These are phyloP conservation scores for Yamadazyma endophytica DNA, from an alignment of 805 yeast genomes.

Conservation along the genomic window DNA sequence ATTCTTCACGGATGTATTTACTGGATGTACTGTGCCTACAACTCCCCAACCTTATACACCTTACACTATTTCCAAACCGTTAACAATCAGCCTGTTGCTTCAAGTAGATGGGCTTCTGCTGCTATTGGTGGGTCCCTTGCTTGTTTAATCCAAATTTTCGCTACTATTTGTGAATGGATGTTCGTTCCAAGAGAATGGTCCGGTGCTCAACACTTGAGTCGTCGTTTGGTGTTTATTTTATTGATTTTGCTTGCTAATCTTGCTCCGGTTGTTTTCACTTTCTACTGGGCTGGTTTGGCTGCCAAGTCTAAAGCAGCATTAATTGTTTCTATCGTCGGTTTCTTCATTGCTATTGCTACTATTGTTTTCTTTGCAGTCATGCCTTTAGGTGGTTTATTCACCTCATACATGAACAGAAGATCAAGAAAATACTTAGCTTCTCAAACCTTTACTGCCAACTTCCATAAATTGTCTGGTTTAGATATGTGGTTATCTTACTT, in stretches of 20 bases:
- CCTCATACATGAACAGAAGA: constrained; percentile 82
- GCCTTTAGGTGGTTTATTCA: constrained; percentile 97
- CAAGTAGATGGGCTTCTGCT: constrained; percentile 88
- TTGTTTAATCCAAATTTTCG: constrained; percentile 70
- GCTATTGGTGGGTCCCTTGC: constrained; percentile 94
- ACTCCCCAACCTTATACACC: constrained; percentile 89
- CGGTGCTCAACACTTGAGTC: constrained; percentile 94
- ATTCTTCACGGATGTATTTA: constrained; percentile 81
- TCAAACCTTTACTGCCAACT: constrained; percentile 93
- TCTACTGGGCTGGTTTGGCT: constrained; percentile 70
- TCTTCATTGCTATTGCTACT: constrained; percentile 84
- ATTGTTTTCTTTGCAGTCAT: constrained; percentile 81
- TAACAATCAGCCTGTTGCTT: constrained; percentile 84
- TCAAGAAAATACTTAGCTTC: constrained; percentile 89
- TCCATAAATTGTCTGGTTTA: constrained; percentile 72
- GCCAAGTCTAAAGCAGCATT: constrained; percentile 68
- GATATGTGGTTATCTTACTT: constrained; percentile 96
- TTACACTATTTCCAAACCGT: constrained; percentile 76
- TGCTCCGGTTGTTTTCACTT: constrained; percentile 83
- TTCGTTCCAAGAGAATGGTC: constrained; percentile 99
- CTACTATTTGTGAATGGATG: constrained; percentile 90
- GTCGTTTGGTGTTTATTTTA: constrained; percentile 76
- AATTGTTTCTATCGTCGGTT: constrained; percentile 78
- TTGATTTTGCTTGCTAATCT: constrained; percentile 66
- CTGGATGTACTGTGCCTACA: constrained; percentile 95